These are phyloP conservation scores for Trifolium dubium DNA, from an alignment of 306 rosid genomes.

Conservation along the genomic window DNA sequence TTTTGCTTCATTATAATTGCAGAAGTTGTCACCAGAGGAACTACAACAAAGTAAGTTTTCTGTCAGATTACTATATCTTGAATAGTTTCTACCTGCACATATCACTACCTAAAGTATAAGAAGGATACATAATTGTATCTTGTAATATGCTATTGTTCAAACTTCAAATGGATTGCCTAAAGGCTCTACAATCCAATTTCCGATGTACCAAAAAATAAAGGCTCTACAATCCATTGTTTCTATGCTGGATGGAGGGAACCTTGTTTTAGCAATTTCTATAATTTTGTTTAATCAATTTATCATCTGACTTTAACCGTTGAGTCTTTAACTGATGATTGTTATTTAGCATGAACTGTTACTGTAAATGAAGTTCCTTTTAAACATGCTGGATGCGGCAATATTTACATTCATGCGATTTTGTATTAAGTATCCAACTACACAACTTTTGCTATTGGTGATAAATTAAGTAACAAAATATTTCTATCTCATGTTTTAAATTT, in stretches of 20 bases:
- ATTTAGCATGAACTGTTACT: constrained; percentile 26
- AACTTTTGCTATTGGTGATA: constrained; percentile 17
- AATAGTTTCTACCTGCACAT: constrained; percentile 17
- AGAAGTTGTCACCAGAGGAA: constrained; percentile 86
- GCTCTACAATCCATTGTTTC: constrained; percentile 9
- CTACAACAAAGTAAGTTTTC: constrained; percentile 75
- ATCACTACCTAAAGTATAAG: constrained; percentile 28
- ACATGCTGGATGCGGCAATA: constrained; percentile 17
- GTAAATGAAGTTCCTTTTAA: neutral
- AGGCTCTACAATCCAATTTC: neutral
- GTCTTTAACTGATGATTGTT: neutral
- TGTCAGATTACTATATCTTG: neutral
- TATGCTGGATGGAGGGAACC: constrained; percentile 12
- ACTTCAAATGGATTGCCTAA: constrained; percentile 21
- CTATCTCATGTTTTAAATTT: constrained; percentile 34
- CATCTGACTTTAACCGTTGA: constrained; percentile 13
- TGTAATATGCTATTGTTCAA: constrained; percentile 16
- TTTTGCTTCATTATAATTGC: constrained; percentile 49
- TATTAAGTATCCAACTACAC: neutral
- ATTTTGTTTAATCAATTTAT: neutral
- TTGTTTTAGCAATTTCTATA: constrained; percentile 13
- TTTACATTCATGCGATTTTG: constrained; percentile 35
- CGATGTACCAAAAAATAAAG: neutral
- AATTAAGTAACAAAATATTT: constrained; percentile 24
- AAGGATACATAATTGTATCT: constrained; percentile 25